Evolutionary conservation across 129 eudicot species (phyloP).

Genomic region (Tanacetum coccineum): DNA sequence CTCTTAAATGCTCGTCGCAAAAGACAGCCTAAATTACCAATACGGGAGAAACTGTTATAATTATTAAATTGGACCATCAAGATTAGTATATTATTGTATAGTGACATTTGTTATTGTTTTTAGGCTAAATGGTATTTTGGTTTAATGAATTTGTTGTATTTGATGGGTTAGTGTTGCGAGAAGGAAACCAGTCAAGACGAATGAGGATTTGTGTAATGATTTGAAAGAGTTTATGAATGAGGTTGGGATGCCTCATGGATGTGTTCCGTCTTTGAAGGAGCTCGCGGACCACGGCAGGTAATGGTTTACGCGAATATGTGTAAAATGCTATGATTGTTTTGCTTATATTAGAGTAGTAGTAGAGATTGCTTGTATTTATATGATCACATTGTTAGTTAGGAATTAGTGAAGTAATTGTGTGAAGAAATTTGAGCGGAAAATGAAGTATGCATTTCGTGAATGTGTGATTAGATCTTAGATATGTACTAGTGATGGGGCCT

Average conservation of each 20-base stretch:
- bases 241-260: slow-evolving; percentile 62
- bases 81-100: too few species aligned
- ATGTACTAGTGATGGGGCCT: too few species aligned
- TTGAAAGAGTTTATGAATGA: slow-evolving; percentile 51
- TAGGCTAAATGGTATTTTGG: background rate
- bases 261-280: slow-evolving; percentile 86
- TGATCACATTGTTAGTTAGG: too few species aligned
- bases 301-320: background rate
- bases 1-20: too few species aligned
- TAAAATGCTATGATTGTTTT: slow-evolving; percentile 1
- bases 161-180: slow-evolving; percentile 24
- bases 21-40: too few species aligned
- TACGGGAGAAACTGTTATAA: too few species aligned
- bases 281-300: slow-evolving; percentile 81
- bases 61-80: too few species aligned
- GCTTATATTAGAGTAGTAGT: background rate
- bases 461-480: too few species aligned
- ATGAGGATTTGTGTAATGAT: slow-evolving; percentile 72
- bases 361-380: background rate
- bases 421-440: too few species aligned
- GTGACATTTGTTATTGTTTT: background rate
- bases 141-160: slow-evolving; percentile 8
- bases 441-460: too few species aligned
- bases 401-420: too few species aligned
- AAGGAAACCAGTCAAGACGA: slow-evolving; percentile 52